These are phyloP conservation scores for Staphylotrichum tortipilum DNA, from an alignment of 495 filamentous ascomycete genomes.

Conservation along the genomic window DNA sequence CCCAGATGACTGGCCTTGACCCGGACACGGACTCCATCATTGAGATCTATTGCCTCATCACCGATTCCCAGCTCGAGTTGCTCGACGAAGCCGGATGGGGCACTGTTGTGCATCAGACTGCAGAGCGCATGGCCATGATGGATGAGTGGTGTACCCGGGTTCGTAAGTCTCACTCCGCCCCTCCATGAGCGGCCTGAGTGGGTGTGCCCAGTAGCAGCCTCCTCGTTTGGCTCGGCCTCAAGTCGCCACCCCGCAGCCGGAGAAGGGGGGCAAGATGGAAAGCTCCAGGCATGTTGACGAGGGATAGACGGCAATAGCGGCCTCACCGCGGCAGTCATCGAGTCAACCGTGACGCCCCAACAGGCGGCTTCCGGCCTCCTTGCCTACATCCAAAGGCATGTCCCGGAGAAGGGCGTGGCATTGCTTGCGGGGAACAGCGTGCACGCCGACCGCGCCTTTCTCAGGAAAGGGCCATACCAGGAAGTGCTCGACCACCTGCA, in stretches of 20 bases:
- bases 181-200: too few relatives aligned
- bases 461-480: constrained; percentile 64
- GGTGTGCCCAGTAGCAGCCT: too few relatives aligned
- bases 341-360: constrained; percentile 62
- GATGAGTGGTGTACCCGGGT: constrained; percentile 48
- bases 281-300: too few relatives aligned
- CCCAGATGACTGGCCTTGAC: constrained; percentile 89
- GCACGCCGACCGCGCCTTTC: constrained; percentile 79
- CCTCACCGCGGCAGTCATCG: constrained; percentile 65
- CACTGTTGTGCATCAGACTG: constrained; percentile 65
- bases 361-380: constrained; percentile 66
- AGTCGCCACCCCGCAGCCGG: too few relatives aligned
- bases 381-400: constrained; percentile 62
- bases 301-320: constrained; percentile 55
- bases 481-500: constrained; percentile 66
- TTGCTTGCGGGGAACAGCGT: constrained; percentile 87
- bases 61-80: constrained; percentile 64
- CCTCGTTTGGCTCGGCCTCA: too few relatives aligned
- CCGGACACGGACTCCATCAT: constrained; percentile 72
- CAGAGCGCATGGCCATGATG: constrained; percentile 68
- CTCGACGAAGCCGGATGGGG: constrained; percentile 74
- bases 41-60: constrained; percentile 90
- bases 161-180: constrained; percentile 8
- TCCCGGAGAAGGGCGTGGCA: constrained; percentile 54
- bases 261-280: too few relatives aligned